Base-by-base conservation (phyloP, 768 basidiomycete genomes). In the Mycena galericulata region DNA sequence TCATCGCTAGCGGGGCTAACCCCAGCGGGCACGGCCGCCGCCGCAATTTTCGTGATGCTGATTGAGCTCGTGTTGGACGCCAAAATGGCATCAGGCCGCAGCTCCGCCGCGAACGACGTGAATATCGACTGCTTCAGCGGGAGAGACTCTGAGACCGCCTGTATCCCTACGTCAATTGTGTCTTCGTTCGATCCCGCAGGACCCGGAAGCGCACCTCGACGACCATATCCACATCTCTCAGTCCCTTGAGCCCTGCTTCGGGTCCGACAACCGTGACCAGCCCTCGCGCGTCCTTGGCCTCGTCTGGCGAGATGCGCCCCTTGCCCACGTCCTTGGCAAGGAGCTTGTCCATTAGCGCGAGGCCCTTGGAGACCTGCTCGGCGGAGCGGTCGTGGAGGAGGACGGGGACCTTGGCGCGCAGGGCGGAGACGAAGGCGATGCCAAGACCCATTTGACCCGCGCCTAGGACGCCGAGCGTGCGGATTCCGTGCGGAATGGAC, bases 61-160 rank as follows among this genome's bases (percentile, higher is more conserved):
- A 98, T 98, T 12, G 94, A 95, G 63, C 95, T 96, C 2, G 97
- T 99, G 75, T 99, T 98, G 46, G 90, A 89, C 0, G 96, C 97
- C 24, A 99, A 84, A 55, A 99, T 96, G 10, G 94, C 88, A 34
- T 87, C 84, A 0, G 92, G 89, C 30, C 88, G 84, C 55, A 96
- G 78, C 73, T 91, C 87, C 53, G 86, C 86, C 18, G 91, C 87
- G 24, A 98, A 86, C 3, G 84, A 81, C 7, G 84, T 78, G 79
- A 99, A 98, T 68, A 99, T 89, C 7, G 83, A 79, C 72, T 90
- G 86, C 79, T 98, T 99, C 32, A 98, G 80, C 2, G 86, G 76
- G 24, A 97, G 82, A 45, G 90, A 88, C 79, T 99, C 97, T 3
- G 95, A 94, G 0, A 93, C 95, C 0, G 97, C 97, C 91, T 96